Evolutionary conservation across 805 yeast genomes (phyloP).

Genomic region (Candida mattraensis): DNA sequence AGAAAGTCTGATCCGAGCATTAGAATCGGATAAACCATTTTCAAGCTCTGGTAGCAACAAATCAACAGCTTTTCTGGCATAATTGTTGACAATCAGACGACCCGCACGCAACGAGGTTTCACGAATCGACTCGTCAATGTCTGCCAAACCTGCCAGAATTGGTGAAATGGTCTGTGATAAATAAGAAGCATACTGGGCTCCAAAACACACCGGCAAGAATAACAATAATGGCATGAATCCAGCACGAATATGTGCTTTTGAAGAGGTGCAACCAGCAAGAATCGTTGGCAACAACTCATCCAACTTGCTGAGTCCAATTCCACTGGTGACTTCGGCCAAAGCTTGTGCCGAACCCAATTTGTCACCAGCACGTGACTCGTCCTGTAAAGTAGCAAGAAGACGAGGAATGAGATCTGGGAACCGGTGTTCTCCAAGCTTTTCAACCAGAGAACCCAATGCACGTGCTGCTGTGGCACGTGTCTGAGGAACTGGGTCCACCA

Average conservation of each 20-base stretch:
- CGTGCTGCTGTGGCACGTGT: slow-evolving; percentile 97
- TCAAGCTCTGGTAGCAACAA: slow-evolving; percentile 92
- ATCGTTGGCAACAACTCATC: slow-evolving; percentile 87
- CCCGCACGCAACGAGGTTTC: slow-evolving; percentile 93
- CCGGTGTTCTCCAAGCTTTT: slow-evolving; percentile 91
- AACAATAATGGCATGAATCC: slow-evolving; percentile 89
- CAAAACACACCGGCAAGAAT: slow-evolving; percentile 93
- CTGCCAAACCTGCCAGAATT: slow-evolving; percentile 87
- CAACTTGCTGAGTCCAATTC: slow-evolving; percentile 82
- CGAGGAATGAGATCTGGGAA: slow-evolving; percentile 91
- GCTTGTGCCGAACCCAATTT: slow-evolving; percentile 98
- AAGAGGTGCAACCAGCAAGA: slow-evolving; percentile 64
- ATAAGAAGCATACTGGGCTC: slow-evolving; percentile 87
- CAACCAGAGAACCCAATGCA: slow-evolving; percentile 94
- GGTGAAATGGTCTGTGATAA: slow-evolving; percentile 86
- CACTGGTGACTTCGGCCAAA: slow-evolving; percentile 87
- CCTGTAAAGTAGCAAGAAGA: slow-evolving; percentile 71
- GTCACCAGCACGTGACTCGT: slow-evolving; percentile 80
- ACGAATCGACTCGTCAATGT: slow-evolving; percentile 78
- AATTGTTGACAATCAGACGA: slow-evolving; percentile 84
- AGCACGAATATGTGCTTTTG: slow-evolving; percentile 76
- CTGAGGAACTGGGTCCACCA: slow-evolving; percentile 98
- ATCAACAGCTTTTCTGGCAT: slow-evolving; percentile 91
- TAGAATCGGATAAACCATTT: slow-evolving; percentile 77
- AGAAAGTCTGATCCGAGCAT: slow-evolving; percentile 84